Conservation (phyloP, 192 early-diverging fungal genomes). For the Dissophora globulifera region DNA sequence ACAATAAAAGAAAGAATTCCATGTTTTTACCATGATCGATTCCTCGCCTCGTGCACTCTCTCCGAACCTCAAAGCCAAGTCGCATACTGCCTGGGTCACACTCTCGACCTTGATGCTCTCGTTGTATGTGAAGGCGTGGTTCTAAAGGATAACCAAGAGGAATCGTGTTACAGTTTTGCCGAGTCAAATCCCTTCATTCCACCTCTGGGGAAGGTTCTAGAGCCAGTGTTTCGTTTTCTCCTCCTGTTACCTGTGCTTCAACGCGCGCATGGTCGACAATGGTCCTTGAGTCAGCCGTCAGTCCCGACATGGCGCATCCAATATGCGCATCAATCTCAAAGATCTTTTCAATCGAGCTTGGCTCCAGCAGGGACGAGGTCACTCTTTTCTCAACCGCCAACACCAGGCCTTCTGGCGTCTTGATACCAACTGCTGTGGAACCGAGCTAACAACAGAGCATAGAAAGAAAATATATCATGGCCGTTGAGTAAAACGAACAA, state of each 20-base stretch:
- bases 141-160: no score
- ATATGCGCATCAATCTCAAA: conserved; percentile 96
- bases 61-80: conserved; percentile 96
- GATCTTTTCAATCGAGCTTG: conserved; percentile 97
- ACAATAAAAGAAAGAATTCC: no score
- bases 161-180: no score
- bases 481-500: no score
- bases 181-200: no score
- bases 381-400: conserved; percentile 98
- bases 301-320: conserved; percentile 97
- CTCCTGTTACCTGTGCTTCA: conserved; percentile 81
- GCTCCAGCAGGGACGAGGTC: conserved; percentile 91
- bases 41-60: conserved; percentile 97
- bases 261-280: conserved; percentile 99
- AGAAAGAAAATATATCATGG: background rate
- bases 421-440: conserved; percentile 97
- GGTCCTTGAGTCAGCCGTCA: conserved; percentile 95
- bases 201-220: no score
- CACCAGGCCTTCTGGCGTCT: conserved; percentile 92
- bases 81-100: conserved; percentile 98
- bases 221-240: background rate
- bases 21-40: conserved; percentile 91
- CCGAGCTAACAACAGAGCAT: conserved; percentile 72
- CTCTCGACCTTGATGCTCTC: conserved; percentile 96
- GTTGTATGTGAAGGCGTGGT: conserved; percentile 95